Base-by-base conservation (phyloP, 805 yeast species). In the Cyberlindnera veronae region DNA sequence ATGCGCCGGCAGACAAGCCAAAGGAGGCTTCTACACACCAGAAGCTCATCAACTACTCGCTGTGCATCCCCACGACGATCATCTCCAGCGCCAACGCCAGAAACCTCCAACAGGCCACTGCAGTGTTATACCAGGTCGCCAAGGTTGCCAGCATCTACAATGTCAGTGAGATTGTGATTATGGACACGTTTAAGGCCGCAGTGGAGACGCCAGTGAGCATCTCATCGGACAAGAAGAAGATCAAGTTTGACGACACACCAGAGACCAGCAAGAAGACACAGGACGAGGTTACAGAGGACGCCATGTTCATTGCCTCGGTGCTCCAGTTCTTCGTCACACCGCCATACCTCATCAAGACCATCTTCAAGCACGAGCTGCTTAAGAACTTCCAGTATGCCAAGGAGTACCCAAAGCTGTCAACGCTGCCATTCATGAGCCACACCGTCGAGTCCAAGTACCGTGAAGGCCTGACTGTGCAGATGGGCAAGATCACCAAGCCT, bases 281-380 rank as follows among this genome's bases (percentile, higher is more conserved):
- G 24, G 41, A 50, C 3, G 48, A 41, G 45, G 45, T 50, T 52
- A 36, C 53, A 60, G 36, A 67, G 42, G 67, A 68, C 27, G 64
- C 81, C 0, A 61, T 80, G 56, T 54, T 80, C 7, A 70, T 87
- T 39, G 89, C 91, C 1, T 68, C 81, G 1, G 66, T 89, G 29
- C 64, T 89, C 41, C 95, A 87, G 57, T 88, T 67, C 57, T 86
- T 86, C 54, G 78, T 88, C 13, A 88, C 96, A 0, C 96, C 96
- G 2, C 84, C 87, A 35, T 86, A 89, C 55, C 67, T 89, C 31
- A 74, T 80, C 15, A 80, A 81, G 45, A 62, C 80, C 2, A 70
- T 82, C 5, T 86, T 88, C 65, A 69, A 72, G 45, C 64, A 69
- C 18, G 63, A 68, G 49, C 55, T 66, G 45, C 43, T 60, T 19